Percentiles rank a stretch among this genome's conserved stretches.
Conservation (phyloP, 257 asterid species). For the Salvia miltiorrhiza region DNA sequence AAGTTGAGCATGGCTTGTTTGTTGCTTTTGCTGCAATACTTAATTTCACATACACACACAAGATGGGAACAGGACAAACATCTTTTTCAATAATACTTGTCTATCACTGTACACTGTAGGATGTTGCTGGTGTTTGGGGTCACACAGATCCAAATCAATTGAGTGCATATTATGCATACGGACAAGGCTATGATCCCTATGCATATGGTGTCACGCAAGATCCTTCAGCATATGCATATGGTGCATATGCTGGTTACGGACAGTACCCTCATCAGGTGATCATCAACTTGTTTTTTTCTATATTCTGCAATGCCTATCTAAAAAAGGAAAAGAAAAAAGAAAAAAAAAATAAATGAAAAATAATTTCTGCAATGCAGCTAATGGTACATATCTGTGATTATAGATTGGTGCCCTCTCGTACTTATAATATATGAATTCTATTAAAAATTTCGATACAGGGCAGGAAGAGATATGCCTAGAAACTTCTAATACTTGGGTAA, state of each 20-base stretch:
- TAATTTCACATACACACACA: neutral
- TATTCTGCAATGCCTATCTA: neutral
- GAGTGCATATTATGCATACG: constrained; percentile 88
- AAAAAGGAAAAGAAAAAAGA: no score
- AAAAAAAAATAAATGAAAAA: no score
- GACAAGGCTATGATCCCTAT: constrained; percentile 94
- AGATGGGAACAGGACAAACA: neutral
- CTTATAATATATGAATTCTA: neutral
- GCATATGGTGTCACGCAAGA: constrained; percentile 82
- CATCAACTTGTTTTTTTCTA: neutral
- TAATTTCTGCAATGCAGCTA: neutral
- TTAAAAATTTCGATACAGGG: neutral
- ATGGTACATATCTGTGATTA: neutral
- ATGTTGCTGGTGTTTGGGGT: constrained; percentile 59
- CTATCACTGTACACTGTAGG: constrained; percentile 43
- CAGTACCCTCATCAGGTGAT: constrained; percentile 84
- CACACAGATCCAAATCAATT: constrained; percentile 84
- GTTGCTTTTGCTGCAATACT: neutral
- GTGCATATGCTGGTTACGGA: constrained; percentile 79
- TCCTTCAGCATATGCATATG: constrained; percentile 73
- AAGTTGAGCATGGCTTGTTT: neutral
- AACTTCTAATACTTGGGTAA: neutral
- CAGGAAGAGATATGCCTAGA: neutral
- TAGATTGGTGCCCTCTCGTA: neutral
- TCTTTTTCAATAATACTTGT: constrained; percentile 7